Evolutionary conservation across 768 basidiomycete genomes (phyloP).

Genomic region (Auricularia cornea): DNA sequence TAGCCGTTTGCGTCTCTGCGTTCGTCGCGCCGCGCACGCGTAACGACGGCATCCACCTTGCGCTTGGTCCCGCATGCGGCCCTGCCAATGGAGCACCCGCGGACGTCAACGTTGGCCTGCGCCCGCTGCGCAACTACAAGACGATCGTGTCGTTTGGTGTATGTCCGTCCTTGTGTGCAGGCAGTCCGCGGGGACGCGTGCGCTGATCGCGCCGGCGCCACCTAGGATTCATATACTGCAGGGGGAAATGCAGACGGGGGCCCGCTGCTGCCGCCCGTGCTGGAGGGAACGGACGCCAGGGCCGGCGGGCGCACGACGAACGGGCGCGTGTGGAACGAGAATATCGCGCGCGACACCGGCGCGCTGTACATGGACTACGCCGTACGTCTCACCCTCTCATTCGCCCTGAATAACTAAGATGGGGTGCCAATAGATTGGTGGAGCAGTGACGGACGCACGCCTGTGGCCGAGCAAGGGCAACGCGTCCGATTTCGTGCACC

Average conservation of each 20-base stretch:
- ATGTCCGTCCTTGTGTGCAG: constrained; percentile 9
- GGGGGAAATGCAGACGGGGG: constrained; percentile 41
- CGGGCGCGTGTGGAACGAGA: constrained; percentile 43
- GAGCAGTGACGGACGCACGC: constrained; percentile 38
- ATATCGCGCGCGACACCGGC: constrained; percentile 31
- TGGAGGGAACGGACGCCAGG: constrained; percentile 34
- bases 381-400: constrained; percentile 21
- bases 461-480: constrained; percentile 45
- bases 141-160: constrained; percentile 50
- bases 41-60: constrained; percentile 25
- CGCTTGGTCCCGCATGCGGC: constrained; percentile 39
- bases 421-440: constrained; percentile 18
- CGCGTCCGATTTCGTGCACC: constrained; percentile 39
- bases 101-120: constrained; percentile 43
- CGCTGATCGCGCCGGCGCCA: not conserved
- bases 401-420: not conserved
- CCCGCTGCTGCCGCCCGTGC: constrained; percentile 31
- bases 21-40: no score
- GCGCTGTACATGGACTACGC: constrained; percentile 44
- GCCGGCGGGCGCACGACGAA: constrained; percentile 46
- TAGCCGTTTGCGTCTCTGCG: no score
- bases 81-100: constrained; percentile 26
- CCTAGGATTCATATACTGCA: constrained; percentile 31
- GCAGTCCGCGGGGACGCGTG: constrained; percentile 27
- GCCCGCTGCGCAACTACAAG: constrained; percentile 23